A percentile compares a stretch with the other conserved stretches of the same genome.
Evolutionary conservation across 352 stramenopile genomes (phyloP).

Genomic region (Globisporangium okanoganense): DNA sequence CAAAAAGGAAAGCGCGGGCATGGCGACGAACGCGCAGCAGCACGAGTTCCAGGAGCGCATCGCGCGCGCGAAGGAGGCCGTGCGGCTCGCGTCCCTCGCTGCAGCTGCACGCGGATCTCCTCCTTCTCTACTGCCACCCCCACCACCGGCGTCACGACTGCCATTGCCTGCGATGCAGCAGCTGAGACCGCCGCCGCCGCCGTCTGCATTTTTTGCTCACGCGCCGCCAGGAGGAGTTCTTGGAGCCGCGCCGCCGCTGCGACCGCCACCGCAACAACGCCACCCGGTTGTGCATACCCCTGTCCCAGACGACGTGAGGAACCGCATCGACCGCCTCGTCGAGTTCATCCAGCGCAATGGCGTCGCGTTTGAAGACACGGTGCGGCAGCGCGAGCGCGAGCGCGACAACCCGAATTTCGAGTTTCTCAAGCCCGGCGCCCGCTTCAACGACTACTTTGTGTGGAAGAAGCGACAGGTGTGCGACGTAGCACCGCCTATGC

Average conservation of each 20-base stretch:
- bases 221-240: slow-evolving; percentile 4
- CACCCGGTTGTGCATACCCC: background rate
- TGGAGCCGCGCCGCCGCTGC: background rate
- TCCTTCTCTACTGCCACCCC: background rate
- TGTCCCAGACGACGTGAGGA: slow-evolving; percentile 34
- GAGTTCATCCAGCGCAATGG: slow-evolving; percentile 63
- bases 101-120: slow-evolving; percentile 19
- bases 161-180: slow-evolving; percentile 1
- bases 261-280: slow-evolving; percentile 5
- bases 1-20: background rate
- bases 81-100: slow-evolving; percentile 46
- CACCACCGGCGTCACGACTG: background rate
- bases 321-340: slow-evolving; percentile 54
- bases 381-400: slow-evolving; percentile 42
- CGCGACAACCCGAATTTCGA: slow-evolving; percentile 50
- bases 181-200: slow-evolving; percentile 3
- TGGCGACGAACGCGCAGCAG: slow-evolving; percentile 11
- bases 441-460: slow-evolving; percentile 49
- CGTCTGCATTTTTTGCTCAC: slow-evolving; percentile 12
- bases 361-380: slow-evolving; percentile 46
- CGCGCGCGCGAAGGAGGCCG: slow-evolving; percentile 47
- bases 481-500: background rate
- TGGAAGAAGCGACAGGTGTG: slow-evolving; percentile 42
- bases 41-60: slow-evolving; percentile 50
- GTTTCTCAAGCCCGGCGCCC: slow-evolving; percentile 37